These are phyloP conservation scores for Trypanosoma avium DNA, from an alignment of 208 protist species.

Conservation along the genomic window DNA sequence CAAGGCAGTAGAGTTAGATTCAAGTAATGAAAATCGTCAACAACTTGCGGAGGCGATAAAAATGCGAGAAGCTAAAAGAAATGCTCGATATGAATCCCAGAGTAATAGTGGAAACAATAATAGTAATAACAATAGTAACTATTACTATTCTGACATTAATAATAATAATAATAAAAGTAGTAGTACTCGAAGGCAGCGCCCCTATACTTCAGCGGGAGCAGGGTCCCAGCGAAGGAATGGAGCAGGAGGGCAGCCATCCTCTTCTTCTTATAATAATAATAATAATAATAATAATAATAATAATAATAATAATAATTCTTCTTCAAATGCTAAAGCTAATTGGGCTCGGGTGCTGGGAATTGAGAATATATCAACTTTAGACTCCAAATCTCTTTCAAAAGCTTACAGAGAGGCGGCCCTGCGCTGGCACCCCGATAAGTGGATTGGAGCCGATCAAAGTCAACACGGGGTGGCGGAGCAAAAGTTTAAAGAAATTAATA, in stretches of 20 bases:
- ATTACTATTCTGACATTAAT: not conserved
- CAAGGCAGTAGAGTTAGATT: slow-evolving; percentile 36
- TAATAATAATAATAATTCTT: not conserved
- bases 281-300: slow-evolving; percentile 2
- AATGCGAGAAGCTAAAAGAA: no score
- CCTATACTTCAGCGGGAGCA: no score
- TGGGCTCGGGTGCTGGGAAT: slow-evolving; percentile 11
- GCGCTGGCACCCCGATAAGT: slow-evolving; percentile 90
- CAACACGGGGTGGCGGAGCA: slow-evolving; percentile 63
- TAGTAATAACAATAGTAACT: slow-evolving; percentile 1
- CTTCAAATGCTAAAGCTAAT: not conserved
- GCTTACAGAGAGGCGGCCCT: slow-evolving; percentile 85
- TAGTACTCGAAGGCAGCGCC: no score
- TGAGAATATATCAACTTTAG: slow-evolving; percentile 24
- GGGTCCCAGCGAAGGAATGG: no score
- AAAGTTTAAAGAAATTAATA: slow-evolving; percentile 83
- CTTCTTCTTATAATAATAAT: not conserved
- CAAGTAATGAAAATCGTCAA: slow-evolving; percentile 32
- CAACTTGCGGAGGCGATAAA: slow-evolving; percentile 35
- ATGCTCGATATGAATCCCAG: no score
- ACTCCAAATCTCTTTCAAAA: slow-evolving; percentile 56
- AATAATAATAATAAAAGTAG: no score
- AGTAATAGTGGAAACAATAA: slow-evolving; percentile 1
- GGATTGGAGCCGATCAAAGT: slow-evolving; percentile 49
- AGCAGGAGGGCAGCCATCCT: no score